These are phyloP conservation scores for Fomes fomentarius DNA, from an alignment of 1,284 basidiomycete genomes.

Conservation along the genomic window DNA sequence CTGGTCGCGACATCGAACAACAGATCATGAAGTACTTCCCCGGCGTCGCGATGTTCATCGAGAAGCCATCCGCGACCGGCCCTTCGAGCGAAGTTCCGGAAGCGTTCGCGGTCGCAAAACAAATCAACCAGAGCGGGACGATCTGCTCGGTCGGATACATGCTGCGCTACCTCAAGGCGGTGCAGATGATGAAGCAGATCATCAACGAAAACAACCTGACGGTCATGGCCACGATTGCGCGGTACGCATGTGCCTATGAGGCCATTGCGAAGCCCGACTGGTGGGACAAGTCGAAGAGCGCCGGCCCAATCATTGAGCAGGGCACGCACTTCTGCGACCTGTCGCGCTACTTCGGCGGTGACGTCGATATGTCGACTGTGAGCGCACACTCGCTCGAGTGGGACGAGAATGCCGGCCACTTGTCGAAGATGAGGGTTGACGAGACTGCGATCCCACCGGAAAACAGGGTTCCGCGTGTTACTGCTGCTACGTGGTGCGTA, in stretches of 20 bases:
- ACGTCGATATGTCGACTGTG: slow-evolving; percentile 88
- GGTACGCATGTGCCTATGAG: slow-evolving; percentile 95
- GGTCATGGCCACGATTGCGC: slow-evolving; percentile 97
- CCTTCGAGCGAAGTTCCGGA: slow-evolving; percentile 70
- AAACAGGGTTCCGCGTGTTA: slow-evolving; percentile 82
- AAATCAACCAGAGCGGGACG: slow-evolving; percentile 69
- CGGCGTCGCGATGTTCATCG: slow-evolving; percentile 89
- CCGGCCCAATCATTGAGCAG: slow-evolving; percentile 95
- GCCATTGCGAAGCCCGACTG: slow-evolving; percentile 90
- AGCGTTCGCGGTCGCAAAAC: slow-evolving; percentile 67
- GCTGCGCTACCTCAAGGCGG: slow-evolving; percentile 92
- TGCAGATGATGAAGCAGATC: slow-evolving; percentile 98
- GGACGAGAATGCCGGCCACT: slow-evolving; percentile 87
- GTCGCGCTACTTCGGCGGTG: slow-evolving; percentile 97
- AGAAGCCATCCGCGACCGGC: slow-evolving; percentile 93
- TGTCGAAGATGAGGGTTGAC: slow-evolving; percentile 83
- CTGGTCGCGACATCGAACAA: slow-evolving; percentile 88
- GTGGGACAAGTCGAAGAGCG: slow-evolving; percentile 96
- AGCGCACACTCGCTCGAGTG: slow-evolving; percentile 88
- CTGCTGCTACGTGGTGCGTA: slow-evolving; percentile 72
- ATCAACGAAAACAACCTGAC: slow-evolving; percentile 93
- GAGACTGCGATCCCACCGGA: slow-evolving; percentile 78
- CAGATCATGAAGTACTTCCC: slow-evolving; percentile 92
- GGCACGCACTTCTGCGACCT: slow-evolving; percentile 93
- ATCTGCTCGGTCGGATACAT: slow-evolving; percentile 94